phyloP scores from a whole-genome alignment of 2,329 filamentous ascomycete genomes.

The Penicillium vulpinum region DNA sequence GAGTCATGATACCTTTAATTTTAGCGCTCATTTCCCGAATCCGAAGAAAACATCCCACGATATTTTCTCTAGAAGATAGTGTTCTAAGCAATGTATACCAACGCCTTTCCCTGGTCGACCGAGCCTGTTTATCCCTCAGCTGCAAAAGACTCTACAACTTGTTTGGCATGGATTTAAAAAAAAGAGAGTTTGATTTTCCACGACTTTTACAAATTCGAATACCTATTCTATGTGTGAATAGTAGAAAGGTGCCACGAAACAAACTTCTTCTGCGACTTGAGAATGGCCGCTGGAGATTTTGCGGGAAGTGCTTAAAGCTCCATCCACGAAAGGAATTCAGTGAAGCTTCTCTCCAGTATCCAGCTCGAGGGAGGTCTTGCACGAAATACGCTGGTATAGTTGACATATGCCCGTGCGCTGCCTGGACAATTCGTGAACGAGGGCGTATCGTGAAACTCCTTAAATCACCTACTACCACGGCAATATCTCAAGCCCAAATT shows the following conservation, averaged over 20 bases:
- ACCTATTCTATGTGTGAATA: constrained; percentile 17
- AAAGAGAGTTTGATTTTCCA: too few species aligned
- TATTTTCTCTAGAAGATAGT: too few species aligned
- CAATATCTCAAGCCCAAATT: background rate
- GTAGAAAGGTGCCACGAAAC: constrained; percentile 2
- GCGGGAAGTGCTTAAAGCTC: constrained; percentile 14
- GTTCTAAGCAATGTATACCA: too few species aligned
- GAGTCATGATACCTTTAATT: too few species aligned
- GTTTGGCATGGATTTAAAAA: too few species aligned
- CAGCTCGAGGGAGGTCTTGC: constrained; percentile 10
- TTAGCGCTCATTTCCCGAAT: too few species aligned
- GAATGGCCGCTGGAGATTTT: constrained; percentile 13
- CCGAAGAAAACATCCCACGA: too few species aligned
- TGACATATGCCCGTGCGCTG: constrained; percentile 14
- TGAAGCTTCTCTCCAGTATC: background rate
- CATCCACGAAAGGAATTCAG: constrained; percentile 11
- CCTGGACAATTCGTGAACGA: constrained; percentile 11
- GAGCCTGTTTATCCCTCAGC: too few species aligned
- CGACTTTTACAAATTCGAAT: too few species aligned
- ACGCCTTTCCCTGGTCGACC: too few species aligned
- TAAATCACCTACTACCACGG: background rate
- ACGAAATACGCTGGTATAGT: constrained; percentile 7
- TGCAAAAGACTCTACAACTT: too few species aligned
- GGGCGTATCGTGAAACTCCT: constrained; percentile 8
- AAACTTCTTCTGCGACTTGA: constrained; percentile 15